A percentile compares a stretch with the other conserved stretches of the same genome.
phyloP scores from a whole-genome alignment of 305 asterid genomes.

The Fraxinus xanthoxyloides region DNA sequence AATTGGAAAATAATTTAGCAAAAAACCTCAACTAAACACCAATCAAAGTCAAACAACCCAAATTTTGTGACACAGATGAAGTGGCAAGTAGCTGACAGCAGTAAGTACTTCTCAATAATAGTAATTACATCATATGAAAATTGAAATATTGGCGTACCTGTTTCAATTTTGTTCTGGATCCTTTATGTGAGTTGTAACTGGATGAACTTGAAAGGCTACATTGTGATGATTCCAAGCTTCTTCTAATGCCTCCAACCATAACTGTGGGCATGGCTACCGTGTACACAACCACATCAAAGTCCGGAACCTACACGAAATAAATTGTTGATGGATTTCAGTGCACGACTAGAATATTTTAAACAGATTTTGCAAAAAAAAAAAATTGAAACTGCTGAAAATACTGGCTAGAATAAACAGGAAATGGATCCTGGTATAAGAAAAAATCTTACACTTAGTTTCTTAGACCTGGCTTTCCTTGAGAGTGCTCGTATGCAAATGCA shows the following conservation, averaged over 20 bases:
- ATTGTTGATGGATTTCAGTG: background rate
- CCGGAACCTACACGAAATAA: conserved; percentile 58
- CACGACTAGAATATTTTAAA: conserved; percentile 8
- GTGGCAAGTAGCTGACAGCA: background rate
- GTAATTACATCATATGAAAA: background rate
- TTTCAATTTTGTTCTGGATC: conserved; percentile 36
- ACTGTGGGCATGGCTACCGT: conserved; percentile 76
- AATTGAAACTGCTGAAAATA: background rate
- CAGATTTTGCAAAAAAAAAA: background rate
- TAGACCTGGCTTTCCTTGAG: conserved; percentile 79
- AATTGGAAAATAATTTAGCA: background rate
- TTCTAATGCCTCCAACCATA: conserved; percentile 70
- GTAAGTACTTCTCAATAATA: background rate
- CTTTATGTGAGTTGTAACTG: conserved; percentile 43
- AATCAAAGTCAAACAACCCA: background rate
- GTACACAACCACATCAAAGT: conserved; percentile 64
- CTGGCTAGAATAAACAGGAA: conserved; percentile 1
- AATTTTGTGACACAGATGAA: background rate
- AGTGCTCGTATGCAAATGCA: conserved; percentile 88
- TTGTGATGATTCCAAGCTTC: conserved; percentile 75
- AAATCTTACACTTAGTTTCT: conserved; percentile 62
- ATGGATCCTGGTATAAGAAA: background rate
- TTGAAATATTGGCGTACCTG: conserved; percentile 35
- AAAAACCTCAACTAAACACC: background rate
- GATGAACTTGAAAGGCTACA: conserved; percentile 62